phyloP scores from a whole-genome alignment of 352 stramenopile genomes.

The Globisporangium middletonii region DNA sequence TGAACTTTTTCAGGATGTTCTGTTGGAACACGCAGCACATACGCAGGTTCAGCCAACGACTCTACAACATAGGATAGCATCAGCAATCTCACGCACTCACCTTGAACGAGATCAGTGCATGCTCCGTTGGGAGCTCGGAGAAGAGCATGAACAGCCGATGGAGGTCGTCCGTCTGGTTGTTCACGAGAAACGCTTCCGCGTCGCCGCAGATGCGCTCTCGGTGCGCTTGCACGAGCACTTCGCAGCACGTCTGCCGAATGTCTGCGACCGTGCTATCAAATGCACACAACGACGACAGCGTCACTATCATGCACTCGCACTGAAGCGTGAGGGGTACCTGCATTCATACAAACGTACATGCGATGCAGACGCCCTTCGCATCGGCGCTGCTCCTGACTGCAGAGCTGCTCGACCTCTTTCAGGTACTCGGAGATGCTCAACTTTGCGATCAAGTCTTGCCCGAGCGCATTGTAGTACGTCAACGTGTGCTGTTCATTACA shows the following conservation, averaged over 20 bases:
- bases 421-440: conserved; percentile 76
- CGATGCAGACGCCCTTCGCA: conserved; percentile 74
- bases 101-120: conserved; percentile 78
- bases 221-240: conserved; percentile 73
- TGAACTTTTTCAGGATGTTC: conserved; percentile 86
- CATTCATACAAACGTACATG: conserved; percentile 32
- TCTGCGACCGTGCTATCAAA: conserved; percentile 62
- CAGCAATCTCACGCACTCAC: conserved; percentile 17
- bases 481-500: conserved; percentile 41
- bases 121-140: conserved; percentile 73
- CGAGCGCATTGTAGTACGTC: conserved; percentile 60
- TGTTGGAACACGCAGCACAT: conserved; percentile 15
- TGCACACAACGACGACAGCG: background rate
- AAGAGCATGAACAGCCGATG: conserved; percentile 77
- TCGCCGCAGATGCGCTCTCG: conserved; percentile 79
- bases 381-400: conserved; percentile 71
- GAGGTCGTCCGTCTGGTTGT: conserved; percentile 76
- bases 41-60: background rate
- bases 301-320: background rate
- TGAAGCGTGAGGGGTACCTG: background rate
- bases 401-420: conserved; percentile 56
- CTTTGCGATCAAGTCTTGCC: conserved; percentile 52
- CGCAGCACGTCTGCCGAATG: conserved; percentile 71
- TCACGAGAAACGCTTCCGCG: conserved; percentile 64
- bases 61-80: too few relatives aligned